Percentiles rank a stretch among this genome's conserved stretches.
phyloP scores from a whole-genome alignment of 345 rosid genomes.

The Eucalyptus brandiana region DNA sequence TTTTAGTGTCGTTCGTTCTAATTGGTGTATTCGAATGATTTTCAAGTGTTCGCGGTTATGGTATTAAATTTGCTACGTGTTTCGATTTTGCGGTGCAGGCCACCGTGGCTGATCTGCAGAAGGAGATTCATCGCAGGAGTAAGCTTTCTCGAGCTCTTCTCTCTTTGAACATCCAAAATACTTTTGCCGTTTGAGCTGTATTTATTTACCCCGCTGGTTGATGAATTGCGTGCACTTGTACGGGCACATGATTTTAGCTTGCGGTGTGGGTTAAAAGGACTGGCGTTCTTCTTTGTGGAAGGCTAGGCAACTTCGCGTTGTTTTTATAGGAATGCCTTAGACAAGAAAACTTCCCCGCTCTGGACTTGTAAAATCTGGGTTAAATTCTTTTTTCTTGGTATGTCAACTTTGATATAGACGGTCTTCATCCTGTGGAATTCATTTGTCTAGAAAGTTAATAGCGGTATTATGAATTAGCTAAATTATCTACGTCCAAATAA shows the following conservation, averaged over 20 bases:
- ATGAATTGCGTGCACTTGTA: not conserved
- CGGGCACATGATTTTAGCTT: not conserved
- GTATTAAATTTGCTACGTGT: not conserved
- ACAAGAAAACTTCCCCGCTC: not conserved
- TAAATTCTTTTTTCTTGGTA: not conserved
- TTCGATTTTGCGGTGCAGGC: conserved; percentile 33
- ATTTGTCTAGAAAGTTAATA: not conserved
- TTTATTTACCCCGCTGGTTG: not conserved
- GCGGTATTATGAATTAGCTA: not conserved
- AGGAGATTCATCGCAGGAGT: conserved; percentile 80
- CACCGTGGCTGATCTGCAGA: conserved; percentile 87
- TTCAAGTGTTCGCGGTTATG: not conserved
- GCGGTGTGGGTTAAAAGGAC: not conserved
- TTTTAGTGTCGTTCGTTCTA: not conserved
- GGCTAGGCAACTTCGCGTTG: not conserved
- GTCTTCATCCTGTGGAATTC: not conserved
- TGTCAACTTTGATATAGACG: not conserved
- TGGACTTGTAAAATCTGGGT: not conserved
- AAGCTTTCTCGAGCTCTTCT: conserved; percentile 1
- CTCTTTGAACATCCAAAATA: not conserved
- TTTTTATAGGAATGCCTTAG: not conserved
- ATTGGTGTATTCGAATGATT: not conserved
- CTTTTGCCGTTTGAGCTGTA: not conserved
- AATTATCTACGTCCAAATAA: not conserved
- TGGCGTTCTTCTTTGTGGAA: not conserved